Conservation (phyloP, 306 rosid genomes). For the Vicia faba region DNA sequence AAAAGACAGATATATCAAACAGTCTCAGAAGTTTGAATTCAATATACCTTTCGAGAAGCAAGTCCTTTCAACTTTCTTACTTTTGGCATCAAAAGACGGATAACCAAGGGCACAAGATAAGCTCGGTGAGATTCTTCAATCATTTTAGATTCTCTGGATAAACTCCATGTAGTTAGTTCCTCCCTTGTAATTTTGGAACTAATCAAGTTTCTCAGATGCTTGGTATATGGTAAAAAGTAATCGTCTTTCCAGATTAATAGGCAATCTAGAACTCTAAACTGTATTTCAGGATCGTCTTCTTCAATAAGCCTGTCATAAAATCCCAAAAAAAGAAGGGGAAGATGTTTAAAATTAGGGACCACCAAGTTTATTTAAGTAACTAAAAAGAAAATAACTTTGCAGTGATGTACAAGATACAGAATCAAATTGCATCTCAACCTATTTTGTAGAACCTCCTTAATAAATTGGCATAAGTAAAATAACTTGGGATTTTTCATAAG, state of each 20-base stretch:
- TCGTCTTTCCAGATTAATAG: conserved; percentile 80
- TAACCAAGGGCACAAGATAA: conserved; percentile 71
- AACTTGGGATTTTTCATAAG: conserved; percentile 73
- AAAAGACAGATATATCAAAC: conserved; percentile 18
- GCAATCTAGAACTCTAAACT: conserved; percentile 79
- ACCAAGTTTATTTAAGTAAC: conserved; percentile 3
- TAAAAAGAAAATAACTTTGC: conserved; percentile 3
- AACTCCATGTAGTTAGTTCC: conserved; percentile 87
- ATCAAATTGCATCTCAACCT: conserved; percentile 57
- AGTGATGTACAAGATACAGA: conserved; percentile 19
- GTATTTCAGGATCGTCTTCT: conserved; percentile 89
- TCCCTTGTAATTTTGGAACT: conserved; percentile 66
- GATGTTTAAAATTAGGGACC: conserved; percentile 18
- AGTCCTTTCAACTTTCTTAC: conserved; percentile 81
- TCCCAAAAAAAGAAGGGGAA: conserved; percentile 5
- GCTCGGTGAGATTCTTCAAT: conserved; percentile 73
- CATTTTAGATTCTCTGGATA: conserved; percentile 65
- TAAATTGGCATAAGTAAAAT: conserved; percentile 58
- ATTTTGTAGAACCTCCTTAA: conserved; percentile 74
- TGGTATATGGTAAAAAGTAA: conserved; percentile 61
- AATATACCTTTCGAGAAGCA: conserved; percentile 80
- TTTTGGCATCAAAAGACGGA: conserved; percentile 83
- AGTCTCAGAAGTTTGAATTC: background rate
- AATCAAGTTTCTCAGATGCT: conserved; percentile 72
- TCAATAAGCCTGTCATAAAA: conserved; percentile 72